phyloP scores from a whole-genome alignment of 768 basidiomycete genomes.

The Sistotremastrum niveocremeum region DNA sequence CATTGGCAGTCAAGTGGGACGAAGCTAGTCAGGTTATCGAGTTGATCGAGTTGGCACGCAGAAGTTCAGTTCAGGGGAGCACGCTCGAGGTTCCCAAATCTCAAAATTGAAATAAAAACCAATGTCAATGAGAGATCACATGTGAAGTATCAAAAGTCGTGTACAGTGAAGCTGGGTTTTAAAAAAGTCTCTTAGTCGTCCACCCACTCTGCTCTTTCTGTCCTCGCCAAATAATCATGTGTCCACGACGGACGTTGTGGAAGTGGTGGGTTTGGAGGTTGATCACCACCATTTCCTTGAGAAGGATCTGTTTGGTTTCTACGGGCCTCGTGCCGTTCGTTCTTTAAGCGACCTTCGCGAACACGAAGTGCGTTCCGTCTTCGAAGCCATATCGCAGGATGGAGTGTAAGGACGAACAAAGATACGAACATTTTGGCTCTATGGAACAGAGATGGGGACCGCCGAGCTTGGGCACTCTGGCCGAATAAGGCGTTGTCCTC shows the following conservation, averaged over 20 bases:
- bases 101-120: too few relatives aligned
- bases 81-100: slow-evolving; percentile 17
- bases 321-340: slow-evolving; percentile 28
- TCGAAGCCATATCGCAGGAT: slow-evolving; percentile 66
- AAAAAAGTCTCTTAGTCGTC: slow-evolving; percentile 32
- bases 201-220: slow-evolving; percentile 51
- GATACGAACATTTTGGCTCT: slow-evolving; percentile 40
- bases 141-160: too few relatives aligned
- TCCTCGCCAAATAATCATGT: slow-evolving; percentile 48
- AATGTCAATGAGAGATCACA: too few relatives aligned
- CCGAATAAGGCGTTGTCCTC: slow-evolving; percentile 30
- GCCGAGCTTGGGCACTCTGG: slow-evolving; percentile 13
- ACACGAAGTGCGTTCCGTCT: slow-evolving; percentile 42
- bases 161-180: neutral
- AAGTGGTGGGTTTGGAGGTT: slow-evolving; percentile 34
- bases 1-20: slow-evolving; percentile 55
- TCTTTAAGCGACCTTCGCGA: slow-evolving; percentile 53
- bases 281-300: slow-evolving; percentile 22
- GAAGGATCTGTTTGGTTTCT: neutral
- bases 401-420: slow-evolving; percentile 45
- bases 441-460: slow-evolving; percentile 30
- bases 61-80: slow-evolving; percentile 48
- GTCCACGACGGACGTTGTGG: slow-evolving; percentile 47
- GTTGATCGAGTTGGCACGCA: slow-evolving; percentile 61
- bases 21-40: slow-evolving; percentile 60